Percentiles rank a stretch among this genome's conserved stretches.
These are phyloP conservation scores for Xylaria sp. DNA, from an alignment of 2,329 filamentous ascomycete genomes.

Conservation along the genomic window DNA sequence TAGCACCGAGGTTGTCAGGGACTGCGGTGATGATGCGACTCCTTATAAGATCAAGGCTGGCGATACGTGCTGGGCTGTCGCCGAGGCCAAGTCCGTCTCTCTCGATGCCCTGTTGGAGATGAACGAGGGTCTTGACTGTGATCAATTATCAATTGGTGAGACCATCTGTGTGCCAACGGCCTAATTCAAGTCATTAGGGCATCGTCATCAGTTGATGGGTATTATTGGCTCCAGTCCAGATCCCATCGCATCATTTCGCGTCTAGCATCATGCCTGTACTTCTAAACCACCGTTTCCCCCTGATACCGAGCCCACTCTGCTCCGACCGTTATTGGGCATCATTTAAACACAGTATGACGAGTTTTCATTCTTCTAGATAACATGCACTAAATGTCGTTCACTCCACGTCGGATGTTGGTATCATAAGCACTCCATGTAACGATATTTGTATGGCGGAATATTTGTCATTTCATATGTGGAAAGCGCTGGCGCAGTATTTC, in stretches of 20 bases:
- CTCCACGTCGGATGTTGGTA: neutral
- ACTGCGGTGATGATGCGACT: conserved; percentile 47
- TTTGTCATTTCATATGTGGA: neutral
- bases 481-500: conserved; percentile 13
- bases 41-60: conserved; percentile 56
- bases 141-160: conserved; percentile 54
- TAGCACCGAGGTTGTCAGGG: conserved; percentile 32
- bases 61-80: conserved; percentile 66
- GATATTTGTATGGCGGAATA: neutral
- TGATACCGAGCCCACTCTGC: neutral
- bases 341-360: neutral
- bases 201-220: neutral
- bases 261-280: neutral
- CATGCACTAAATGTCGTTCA: neutral
- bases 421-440: neutral
- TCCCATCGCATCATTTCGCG: no score
- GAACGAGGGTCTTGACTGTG: conserved; percentile 61
- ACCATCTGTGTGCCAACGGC: conserved; percentile 58
- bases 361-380: neutral
- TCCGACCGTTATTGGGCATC: neutral
- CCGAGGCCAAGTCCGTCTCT: conserved; percentile 53
- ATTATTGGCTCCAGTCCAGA: neutral
- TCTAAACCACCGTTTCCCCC: neutral
- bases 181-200: conserved; percentile 2
- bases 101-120: conserved; percentile 58